A percentile compares a stretch with the other conserved stretches of the same genome.
These are phyloP conservation scores for Coemansia sp. DNA, from an alignment of 192 early-diverging fungal species.

Conservation along the genomic window DNA sequence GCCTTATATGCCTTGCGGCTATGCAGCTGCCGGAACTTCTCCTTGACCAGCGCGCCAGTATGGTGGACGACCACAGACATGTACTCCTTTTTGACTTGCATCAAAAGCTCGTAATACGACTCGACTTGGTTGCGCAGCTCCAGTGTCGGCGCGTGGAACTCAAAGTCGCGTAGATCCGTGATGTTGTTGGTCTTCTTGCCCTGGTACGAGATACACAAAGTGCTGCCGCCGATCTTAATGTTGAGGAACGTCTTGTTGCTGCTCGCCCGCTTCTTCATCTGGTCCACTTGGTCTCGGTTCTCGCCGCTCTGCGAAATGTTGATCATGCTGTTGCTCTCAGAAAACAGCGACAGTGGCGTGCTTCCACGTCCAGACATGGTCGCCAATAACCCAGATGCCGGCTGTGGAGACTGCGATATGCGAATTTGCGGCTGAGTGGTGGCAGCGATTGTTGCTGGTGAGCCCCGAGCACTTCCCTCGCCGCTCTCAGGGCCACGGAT, in stretches of 20 bases:
- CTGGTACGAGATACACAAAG: slow-evolving; percentile 84
- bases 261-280: slow-evolving; percentile 86
- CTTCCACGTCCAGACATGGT: slow-evolving; percentile 29
- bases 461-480: neutral
- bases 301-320: slow-evolving; percentile 37
- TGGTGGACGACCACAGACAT: slow-evolving; percentile 56
- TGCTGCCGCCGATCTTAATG: slow-evolving; percentile 84
- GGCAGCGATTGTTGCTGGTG: slow-evolving; percentile 2
- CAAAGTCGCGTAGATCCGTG: slow-evolving; percentile 56
- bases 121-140: slow-evolving; percentile 58
- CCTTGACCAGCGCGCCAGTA: slow-evolving; percentile 57
- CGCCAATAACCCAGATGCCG: slow-evolving; percentile 29
- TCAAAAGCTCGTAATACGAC: slow-evolving; percentile 57
- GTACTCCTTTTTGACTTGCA: slow-evolving; percentile 58
- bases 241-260: slow-evolving; percentile 89
- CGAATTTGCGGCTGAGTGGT: neutral
- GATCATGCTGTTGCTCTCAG: slow-evolving; percentile 41
- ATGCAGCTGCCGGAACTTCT: slow-evolving; percentile 57
- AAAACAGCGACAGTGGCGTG: slow-evolving; percentile 31
- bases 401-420: slow-evolving; percentile 16
- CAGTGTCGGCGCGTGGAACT: slow-evolving; percentile 53
- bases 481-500: slow-evolving; percentile 7
- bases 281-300: slow-evolving; percentile 61
- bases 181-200: slow-evolving; percentile 61
- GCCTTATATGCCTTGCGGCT: slow-evolving; percentile 55